Percentiles rank a stretch among this genome's conserved stretches.
phyloP scores from a whole-genome alignment of 2,329 filamentous ascomycete genomes.

The Chrysoporthe deuterocubensis region DNA sequence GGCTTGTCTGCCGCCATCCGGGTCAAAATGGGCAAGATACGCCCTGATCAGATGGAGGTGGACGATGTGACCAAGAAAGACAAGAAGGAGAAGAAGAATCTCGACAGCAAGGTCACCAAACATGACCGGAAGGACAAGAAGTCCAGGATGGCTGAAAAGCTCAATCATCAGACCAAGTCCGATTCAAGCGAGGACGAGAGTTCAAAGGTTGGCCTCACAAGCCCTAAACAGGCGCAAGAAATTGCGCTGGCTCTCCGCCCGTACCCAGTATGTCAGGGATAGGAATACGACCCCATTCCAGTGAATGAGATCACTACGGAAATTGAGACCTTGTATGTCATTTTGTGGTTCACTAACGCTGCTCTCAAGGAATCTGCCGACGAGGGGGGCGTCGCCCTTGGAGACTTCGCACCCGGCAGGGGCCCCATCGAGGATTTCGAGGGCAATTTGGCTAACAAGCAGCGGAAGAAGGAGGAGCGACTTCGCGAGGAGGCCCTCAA shows the following conservation, averaged over 20 bases:
- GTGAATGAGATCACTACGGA: conserved; percentile 15
- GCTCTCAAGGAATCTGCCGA: conserved; percentile 17
- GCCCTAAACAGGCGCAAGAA: conserved; percentile 26
- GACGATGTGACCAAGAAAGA: conserved; percentile 18
- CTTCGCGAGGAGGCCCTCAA: conserved; percentile 20
- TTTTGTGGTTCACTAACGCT: conserved; percentile 17
- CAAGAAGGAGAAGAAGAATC: conserved; percentile 30
- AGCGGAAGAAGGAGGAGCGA: conserved; percentile 20
- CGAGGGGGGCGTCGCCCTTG: conserved; percentile 23
- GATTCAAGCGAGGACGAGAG: conserved; percentile 14
- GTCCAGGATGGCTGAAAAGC: conserved; percentile 26
- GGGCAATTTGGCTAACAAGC: conserved; percentile 14
- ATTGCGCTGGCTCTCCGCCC: conserved; percentile 24
- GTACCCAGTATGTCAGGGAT: conserved; percentile 5
- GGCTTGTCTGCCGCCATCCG: background rate
- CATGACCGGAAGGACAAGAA: conserved; percentile 26
- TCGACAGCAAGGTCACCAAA: conserved; percentile 26
- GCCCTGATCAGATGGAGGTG: conserved; percentile 8
- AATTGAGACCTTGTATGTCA: background rate
- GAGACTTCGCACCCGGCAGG: conserved; percentile 11
- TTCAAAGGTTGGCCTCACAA: conserved; percentile 27
- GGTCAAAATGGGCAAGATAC: conserved; percentile 22
- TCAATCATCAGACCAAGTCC: conserved; percentile 11
- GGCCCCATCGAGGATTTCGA: background rate
- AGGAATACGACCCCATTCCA: conserved; percentile 5